Evolutionary conservation across 2,329 filamentous ascomycete genomes (phyloP), one percentile per base, ranked within the genome.

Genomic region (Tolypocladium sp.): DNA sequence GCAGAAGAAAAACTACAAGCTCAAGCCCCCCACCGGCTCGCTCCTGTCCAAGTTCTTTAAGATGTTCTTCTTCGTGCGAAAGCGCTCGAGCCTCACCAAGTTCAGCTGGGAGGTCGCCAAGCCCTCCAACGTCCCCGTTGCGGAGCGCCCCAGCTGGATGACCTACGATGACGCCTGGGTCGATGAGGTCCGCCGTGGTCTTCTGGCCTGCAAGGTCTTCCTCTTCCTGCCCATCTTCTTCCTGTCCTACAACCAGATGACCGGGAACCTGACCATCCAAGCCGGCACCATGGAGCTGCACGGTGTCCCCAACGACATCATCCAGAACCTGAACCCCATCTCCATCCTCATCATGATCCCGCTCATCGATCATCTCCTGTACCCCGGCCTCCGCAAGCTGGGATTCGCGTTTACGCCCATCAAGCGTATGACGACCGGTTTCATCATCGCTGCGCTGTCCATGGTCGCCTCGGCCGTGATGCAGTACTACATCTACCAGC

Each of bases 81-180:
- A 87, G 73, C 83, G 82, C 41, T 81, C 82, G 56, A 85, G 82
- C 59, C 87, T 88, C 70, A 85, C 83, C 70, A 85, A 83, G 2
- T 73, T 85, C 51, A 73, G 89, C 74, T 91, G 88, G 85, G 84
- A 90, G 33, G 69, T 77, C 4, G 84, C 85, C 61, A 90, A 89
- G 74, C 89, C 89, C 3, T 88, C 84, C 69, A 76, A 78, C 41
- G 77, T 90, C 7, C 74, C 80, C 12, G 74, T 79, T 42, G 71
- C 71, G 1, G 70, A 78, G 63, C 85, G 85, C 58, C 89, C 89
- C 0, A 46, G 58, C 0, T 92, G 88, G 88, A 92, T 92, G 87
- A 89, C 86, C 0, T 92, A 91, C 65, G 89, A 93, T 62, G 90
- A 93, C 65, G 83, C 84, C 57, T 93, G 89, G 89, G 89, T 93